phyloP scores from a whole-genome alignment of 2,329 filamentous ascomycete species.

The Pyricularia pennisetigena region DNA sequence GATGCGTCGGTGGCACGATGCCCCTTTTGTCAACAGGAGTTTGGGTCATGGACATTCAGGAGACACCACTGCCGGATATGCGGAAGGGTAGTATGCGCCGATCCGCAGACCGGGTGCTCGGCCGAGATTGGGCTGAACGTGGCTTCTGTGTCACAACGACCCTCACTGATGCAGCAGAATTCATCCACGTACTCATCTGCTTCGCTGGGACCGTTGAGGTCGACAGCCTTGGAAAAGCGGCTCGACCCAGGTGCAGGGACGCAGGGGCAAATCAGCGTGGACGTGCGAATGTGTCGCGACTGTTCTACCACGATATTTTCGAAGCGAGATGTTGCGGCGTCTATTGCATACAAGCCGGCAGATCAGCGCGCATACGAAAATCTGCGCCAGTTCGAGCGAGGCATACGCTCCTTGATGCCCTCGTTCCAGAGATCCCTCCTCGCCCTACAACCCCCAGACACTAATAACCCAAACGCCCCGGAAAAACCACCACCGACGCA shows the following conservation, averaged over 20 bases:
- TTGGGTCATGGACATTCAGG: conserved; percentile 85
- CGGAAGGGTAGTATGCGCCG: conserved; percentile 85
- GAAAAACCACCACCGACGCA: conserved; percentile 37
- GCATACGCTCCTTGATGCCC: conserved; percentile 72
- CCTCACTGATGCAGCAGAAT: background rate
- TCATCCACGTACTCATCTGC: background rate
- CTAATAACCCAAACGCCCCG: conserved; percentile 12
- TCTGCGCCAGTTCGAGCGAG: conserved; percentile 75
- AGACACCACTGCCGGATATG: conserved; percentile 93
- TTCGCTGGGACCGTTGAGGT: conserved; percentile 20
- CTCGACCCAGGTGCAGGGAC: conserved; percentile 2
- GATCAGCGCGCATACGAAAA: conserved; percentile 78
- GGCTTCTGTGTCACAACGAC: conserved; percentile 20
- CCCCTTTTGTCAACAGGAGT: conserved; percentile 93
- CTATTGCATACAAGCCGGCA: conserved; percentile 56
- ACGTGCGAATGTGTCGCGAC: conserved; percentile 86
- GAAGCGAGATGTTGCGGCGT: conserved; percentile 67
- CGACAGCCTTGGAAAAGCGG: background rate
- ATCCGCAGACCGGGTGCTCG: conserved; percentile 76
- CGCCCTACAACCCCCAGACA: conserved; percentile 51
- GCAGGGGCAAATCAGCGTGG: conserved; percentile 52
- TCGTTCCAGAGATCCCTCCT: conserved; percentile 72
- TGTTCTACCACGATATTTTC: conserved; percentile 57
- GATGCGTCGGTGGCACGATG: conserved; percentile 72
- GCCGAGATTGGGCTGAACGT: conserved; percentile 75